These are phyloP conservation scores for Curvularia verruculosa DNA, from an alignment of 2,329 filamentous ascomycete genomes.

Conservation along the genomic window DNA sequence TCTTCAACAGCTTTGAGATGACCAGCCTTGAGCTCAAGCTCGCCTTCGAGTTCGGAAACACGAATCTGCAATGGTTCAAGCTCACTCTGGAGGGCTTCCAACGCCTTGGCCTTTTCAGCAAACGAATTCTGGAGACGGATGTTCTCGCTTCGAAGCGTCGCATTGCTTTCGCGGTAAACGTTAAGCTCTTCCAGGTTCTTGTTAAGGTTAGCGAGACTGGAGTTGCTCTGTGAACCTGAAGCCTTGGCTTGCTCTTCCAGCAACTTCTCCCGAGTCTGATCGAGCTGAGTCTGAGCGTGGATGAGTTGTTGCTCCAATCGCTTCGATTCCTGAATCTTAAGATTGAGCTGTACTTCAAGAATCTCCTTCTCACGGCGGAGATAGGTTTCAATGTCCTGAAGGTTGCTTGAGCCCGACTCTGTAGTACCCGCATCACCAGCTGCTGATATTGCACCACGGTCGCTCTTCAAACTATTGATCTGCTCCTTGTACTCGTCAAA, in stretches of 20 bases:
- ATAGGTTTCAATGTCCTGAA: constrained; percentile 90
- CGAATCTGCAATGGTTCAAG: constrained; percentile 83
- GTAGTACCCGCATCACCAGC: constrained; percentile 59
- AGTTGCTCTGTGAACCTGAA: constrained; percentile 73
- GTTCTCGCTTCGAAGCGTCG: constrained; percentile 85
- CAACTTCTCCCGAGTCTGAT: constrained; percentile 85
- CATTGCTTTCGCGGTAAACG: constrained; percentile 91
- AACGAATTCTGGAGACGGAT: constrained; percentile 78
- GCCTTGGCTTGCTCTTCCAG: constrained; percentile 82
- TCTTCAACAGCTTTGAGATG: constrained; percentile 88
- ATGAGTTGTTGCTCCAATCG: constrained; percentile 89
- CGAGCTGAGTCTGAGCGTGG: constrained; percentile 83
- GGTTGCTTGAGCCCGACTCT: constrained; percentile 70
- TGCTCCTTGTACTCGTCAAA: constrained; percentile 83
- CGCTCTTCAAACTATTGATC: constrained; percentile 79
- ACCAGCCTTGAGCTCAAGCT: constrained; percentile 79
- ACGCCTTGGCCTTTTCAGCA: constrained; percentile 72
- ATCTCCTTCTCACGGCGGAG: constrained; percentile 96
- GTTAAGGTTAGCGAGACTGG: constrained; percentile 88
- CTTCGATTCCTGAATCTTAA: constrained; percentile 86
- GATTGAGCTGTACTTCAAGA: constrained; percentile 91
- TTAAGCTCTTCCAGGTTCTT: constrained; percentile 96
- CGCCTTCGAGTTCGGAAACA: constrained; percentile 81
- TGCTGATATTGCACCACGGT: constrained; percentile 59
- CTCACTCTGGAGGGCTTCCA: constrained; percentile 74